Base-by-base conservation (phyloP, 2,329 filamentous ascomycete genomes). In the Helminthosporium solani region DNA sequence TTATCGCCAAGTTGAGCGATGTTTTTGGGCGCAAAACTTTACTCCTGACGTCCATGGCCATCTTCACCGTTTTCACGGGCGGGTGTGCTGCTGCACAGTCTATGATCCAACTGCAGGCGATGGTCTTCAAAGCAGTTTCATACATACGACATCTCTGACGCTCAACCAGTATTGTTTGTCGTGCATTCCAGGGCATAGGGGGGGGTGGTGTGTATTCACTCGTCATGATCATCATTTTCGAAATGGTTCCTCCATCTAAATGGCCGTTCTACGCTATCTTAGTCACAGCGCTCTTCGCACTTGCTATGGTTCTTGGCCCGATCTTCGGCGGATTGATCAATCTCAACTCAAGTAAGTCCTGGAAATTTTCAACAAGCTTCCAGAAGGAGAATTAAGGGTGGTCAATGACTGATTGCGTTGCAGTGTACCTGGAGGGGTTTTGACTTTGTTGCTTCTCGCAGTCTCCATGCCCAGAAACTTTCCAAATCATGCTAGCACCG, bases 281-380 rank as follows among this genome's bases (percentile, higher is more conserved):
- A 0, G 52, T 39, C 23, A 15, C 31, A 2, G 20, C 27, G 3
- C 30, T 40, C 1, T 18, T 39, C 20, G 33, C 27, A 2, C 44
- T 70, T 3, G 66, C 66, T 14, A 40, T 48, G 15, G 63, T 71
- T 12, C 50, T 68, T 9, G 71, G 71, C 2, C 71, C 71, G 5
- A 46, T 72, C 1, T 49, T 73, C 2, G 42, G 42, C 2, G 42
- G 42, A 16, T 38, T 23, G 36, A 35, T 38, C 15, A 42, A 9
- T 42, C 23, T 3, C 34, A 33, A 6, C 23, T 25, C 23, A 25
- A 6, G 6, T 6, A 6, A 9, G 23, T 6, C 5, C 5, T 25
- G 23, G 23, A 9, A 6, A 9, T 25, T 25, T 9, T 25, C 9
- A 25, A n/a, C n/a, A n/a, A n/a, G n/a, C n/a, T n/a, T n/a, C n/a